Conservation (phyloP, 208 protist genomes). For the Trypanosoma caninum region DNA sequence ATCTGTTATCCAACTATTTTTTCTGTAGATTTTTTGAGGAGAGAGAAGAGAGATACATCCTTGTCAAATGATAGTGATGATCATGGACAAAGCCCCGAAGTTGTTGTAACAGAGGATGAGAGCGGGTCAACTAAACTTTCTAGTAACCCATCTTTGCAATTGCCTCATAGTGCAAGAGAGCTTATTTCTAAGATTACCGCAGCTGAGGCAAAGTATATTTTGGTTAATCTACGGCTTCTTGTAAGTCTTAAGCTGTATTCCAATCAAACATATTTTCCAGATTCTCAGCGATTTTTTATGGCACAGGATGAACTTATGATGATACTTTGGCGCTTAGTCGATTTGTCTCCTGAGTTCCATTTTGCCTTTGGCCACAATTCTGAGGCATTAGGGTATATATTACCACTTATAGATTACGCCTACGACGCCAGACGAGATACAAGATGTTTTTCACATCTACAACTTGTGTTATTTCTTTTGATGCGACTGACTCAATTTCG, state of each 20-base stretch:
- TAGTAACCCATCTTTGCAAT: neutral
- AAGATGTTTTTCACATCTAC: conserved; percentile 43
- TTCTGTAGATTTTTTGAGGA: conserved; percentile 5
- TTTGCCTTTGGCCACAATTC: conserved; percentile 44
- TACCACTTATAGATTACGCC: conserved; percentile 75
- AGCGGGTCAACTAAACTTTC: neutral
- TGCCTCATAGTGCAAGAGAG: conserved; percentile 69
- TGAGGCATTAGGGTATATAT: conserved; percentile 51
- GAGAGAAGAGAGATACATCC: neutral
- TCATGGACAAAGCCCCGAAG: neutral
- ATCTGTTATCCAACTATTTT: conserved; percentile 45
- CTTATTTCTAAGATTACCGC: conserved; percentile 55
- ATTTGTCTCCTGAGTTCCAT: conserved; percentile 54
- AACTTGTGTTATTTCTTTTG: conserved; percentile 83
- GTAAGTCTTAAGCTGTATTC: conserved; percentile 60
- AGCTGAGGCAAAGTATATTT: conserved; percentile 62
- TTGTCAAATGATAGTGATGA: neutral
- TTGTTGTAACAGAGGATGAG: no score
- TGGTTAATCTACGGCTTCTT: conserved; percentile 40
- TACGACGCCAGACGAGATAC: conserved; percentile 49
- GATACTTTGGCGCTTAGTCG: conserved; percentile 83
- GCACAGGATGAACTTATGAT: conserved; percentile 78
- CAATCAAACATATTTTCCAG: conserved; percentile 62
- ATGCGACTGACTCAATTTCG: conserved; percentile 65
- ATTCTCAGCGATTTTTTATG: conserved; percentile 54